phyloP scores from a whole-genome alignment of 495 filamentous ascomycete species.

The Lepraria neglecta region DNA sequence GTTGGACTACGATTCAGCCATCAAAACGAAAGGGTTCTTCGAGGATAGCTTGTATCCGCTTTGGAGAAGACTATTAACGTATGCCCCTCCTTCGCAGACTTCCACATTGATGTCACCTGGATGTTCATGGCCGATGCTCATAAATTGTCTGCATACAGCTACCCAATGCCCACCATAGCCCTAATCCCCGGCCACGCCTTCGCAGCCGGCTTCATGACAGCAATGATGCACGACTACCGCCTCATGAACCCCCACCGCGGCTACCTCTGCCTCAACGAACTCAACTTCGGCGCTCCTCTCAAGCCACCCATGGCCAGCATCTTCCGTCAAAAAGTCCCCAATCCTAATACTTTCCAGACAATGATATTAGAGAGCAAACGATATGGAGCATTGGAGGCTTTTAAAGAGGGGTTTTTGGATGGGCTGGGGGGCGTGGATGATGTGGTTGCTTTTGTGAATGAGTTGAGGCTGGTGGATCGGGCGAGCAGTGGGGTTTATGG shows the following conservation, averaged over 20 bases:
- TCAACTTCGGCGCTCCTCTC: conserved; percentile 68
- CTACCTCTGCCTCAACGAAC: conserved; percentile 69
- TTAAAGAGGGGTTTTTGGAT: conserved; percentile 63
- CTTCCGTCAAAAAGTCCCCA: conserved; percentile 59
- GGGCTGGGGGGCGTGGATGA: conserved; percentile 57
- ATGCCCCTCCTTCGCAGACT: conserved; percentile 21
- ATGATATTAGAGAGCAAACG: conserved; percentile 65
- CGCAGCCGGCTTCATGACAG: conserved; percentile 70
- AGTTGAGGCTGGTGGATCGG: conserved; percentile 53
- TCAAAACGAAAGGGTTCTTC: conserved; percentile 46
- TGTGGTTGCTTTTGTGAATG: conserved; percentile 47
- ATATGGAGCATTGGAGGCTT: conserved; percentile 52
- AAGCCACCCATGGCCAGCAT: conserved; percentile 65
- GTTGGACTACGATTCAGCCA: conserved; percentile 57
- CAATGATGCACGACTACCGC: conserved; percentile 81
- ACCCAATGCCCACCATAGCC: conserved; percentile 77
- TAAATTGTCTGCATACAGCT: conserved; percentile 36
- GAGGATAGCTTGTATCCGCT: conserved; percentile 52
- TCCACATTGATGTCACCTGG: neutral
- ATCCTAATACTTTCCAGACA: conserved; percentile 49
- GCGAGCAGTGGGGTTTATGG: conserved; percentile 58
- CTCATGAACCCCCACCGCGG: conserved; percentile 62
- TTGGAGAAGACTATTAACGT: conserved; percentile 57
- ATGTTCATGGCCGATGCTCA: neutral
- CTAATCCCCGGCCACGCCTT: conserved; percentile 77